Conservation (phyloP, 495 filamentous ascomycete genomes). For the Daldinia decipiens region DNA sequence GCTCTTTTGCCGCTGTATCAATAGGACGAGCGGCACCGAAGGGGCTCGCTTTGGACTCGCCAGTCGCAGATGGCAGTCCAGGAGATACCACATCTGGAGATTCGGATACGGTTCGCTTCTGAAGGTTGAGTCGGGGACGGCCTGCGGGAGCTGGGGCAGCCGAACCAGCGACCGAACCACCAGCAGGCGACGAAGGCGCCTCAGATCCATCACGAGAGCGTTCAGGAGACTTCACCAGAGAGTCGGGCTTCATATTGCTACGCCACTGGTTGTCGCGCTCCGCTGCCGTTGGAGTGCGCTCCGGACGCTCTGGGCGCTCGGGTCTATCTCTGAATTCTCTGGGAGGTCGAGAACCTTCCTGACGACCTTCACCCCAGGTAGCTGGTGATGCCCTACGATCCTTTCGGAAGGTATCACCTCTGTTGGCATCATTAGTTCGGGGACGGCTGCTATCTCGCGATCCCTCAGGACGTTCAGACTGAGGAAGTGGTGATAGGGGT, state of each 20-base stretch:
- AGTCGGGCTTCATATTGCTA: slow-evolving; percentile 80
- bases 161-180: slow-evolving; percentile 56
- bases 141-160: slow-evolving; percentile 62
- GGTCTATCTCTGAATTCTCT: slow-evolving; percentile 81
- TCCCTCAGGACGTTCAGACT: slow-evolving; percentile 61
- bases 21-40: slow-evolving; percentile 93
- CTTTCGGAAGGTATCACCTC: slow-evolving; percentile 58
- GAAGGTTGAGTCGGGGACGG: slow-evolving; percentile 82
- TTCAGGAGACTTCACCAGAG: slow-evolving; percentile 56
- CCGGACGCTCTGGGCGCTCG: slow-evolving; percentile 75
- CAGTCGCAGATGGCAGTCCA: slow-evolving; percentile 53
- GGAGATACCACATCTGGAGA: slow-evolving; percentile 62
- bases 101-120: slow-evolving; percentile 89
- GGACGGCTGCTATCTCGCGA: slow-evolving; percentile 76
- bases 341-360: slow-evolving; percentile 84
- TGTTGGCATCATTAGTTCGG: slow-evolving; percentile 69
- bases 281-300: slow-evolving; percentile 81
- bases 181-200: slow-evolving; percentile 72
- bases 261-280: slow-evolving; percentile 91
- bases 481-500: slow-evolving; percentile 78
- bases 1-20: slow-evolving; percentile 86
- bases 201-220: slow-evolving; percentile 68
- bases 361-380: slow-evolving; percentile 84
- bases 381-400: slow-evolving; percentile 76
- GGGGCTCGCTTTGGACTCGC: slow-evolving; percentile 83